These are phyloP conservation scores for Pseudofabraea citricarpa DNA, from an alignment of 2,329 filamentous ascomycete genomes.

Conservation along the genomic window DNA sequence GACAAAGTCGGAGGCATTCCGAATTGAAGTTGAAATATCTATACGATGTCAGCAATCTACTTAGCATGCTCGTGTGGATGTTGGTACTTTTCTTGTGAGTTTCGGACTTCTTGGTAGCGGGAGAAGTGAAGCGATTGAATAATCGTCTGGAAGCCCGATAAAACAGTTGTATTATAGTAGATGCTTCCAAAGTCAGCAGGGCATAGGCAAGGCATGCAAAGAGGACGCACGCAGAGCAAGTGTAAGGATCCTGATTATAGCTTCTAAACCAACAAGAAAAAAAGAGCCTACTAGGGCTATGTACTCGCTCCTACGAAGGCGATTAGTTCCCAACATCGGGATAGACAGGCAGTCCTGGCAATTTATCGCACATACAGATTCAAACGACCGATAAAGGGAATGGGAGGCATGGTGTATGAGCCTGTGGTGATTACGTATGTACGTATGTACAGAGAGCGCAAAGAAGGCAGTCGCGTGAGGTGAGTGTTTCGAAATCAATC, in stretches of 20 bases:
- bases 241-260: slow-evolving; percentile 78
- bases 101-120: slow-evolving; percentile 62
- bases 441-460: not conserved
- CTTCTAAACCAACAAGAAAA: slow-evolving; percentile 75
- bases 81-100: slow-evolving; percentile 60
- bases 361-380: slow-evolving; percentile 27
- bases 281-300: slow-evolving; percentile 81
- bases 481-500: no score
- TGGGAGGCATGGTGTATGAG: slow-evolving; percentile 26
- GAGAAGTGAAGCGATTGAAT: slow-evolving; percentile 74
- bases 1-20: slow-evolving; percentile 84
- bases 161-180: slow-evolving; percentile 74
- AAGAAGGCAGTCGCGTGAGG: not conserved
- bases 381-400: slow-evolving; percentile 37
- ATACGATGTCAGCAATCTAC: slow-evolving; percentile 38
- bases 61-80: slow-evolving; percentile 54
- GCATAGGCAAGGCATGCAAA: not conserved
- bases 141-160: slow-evolving; percentile 77
- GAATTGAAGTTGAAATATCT: slow-evolving; percentile 71
- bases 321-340: not conserved
- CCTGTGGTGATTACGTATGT: not conserved
- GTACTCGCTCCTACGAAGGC: slow-evolving; percentile 67
- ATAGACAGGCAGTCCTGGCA: not conserved
- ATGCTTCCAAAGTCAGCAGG: slow-evolving; percentile 45
- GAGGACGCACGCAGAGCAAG: slow-evolving; percentile 71